Evolutionary conservation across 176 grass and related monocot species (phyloP).

Genomic region (Oryza longistaminata): DNA sequence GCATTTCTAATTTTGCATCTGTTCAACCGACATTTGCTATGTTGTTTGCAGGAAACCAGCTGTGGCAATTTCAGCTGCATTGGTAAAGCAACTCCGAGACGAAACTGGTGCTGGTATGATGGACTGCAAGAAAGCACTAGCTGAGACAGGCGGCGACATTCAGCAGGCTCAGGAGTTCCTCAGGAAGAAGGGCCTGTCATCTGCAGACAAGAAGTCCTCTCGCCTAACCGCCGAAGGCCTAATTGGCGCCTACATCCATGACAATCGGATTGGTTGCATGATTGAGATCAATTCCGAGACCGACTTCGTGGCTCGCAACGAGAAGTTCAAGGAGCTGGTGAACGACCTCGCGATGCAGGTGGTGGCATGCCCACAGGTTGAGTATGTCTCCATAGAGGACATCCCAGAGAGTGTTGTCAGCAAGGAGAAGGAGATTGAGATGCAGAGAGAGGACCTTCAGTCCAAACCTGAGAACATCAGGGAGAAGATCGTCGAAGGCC

Average conservation of each 20-base stretch:
- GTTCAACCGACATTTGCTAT: constrained; percentile 27
- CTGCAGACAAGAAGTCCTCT: constrained; percentile 95
- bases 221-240: constrained; percentile 85
- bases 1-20: constrained; percentile 17
- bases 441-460: constrained; percentile 90
- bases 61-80: constrained; percentile 67
- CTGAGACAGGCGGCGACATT: constrained; percentile 77
- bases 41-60: constrained; percentile 61
- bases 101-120: constrained; percentile 99
- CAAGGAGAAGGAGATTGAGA: constrained; percentile 91
- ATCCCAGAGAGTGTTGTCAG: constrained; percentile 70
- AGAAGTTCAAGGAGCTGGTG: constrained; percentile 94
- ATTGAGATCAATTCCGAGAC: constrained; percentile 97
- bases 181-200: constrained; percentile 96
- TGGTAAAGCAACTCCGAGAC: constrained; percentile 95
- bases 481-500: constrained; percentile 89
- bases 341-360: constrained; percentile 96
- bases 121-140: constrained; percentile 96
- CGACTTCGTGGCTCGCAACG: constrained; percentile 87
- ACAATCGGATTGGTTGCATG: constrained; percentile 85
- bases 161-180: constrained; percentile 89
- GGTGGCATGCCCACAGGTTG: constrained; percentile 86
- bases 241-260: constrained; percentile 91
- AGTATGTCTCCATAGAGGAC: constrained; percentile 88
- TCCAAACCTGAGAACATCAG: constrained; percentile 89